Percentiles rank a stretch among this genome's conserved stretches.
Conservation (phyloP, 2,329 filamentous ascomycete species). For the Trichoderma polysporum region DNA sequence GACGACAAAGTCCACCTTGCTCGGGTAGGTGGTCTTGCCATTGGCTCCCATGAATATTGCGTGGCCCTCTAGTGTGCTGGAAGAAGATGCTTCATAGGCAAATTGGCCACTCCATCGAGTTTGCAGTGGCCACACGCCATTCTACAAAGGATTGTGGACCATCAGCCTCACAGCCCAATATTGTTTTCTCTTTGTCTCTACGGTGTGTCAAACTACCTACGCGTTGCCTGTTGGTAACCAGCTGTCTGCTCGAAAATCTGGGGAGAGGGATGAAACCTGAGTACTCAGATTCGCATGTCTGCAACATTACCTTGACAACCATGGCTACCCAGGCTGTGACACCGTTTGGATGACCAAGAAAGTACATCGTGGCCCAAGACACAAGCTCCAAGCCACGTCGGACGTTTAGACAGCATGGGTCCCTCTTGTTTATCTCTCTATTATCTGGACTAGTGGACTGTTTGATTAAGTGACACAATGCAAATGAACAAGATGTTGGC, state of each 20-base stretch:
- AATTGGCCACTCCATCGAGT: neutral
- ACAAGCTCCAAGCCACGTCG: neutral
- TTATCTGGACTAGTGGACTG: neutral
- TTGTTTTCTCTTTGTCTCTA: neutral
- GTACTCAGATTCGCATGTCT: constrained; percentile 3
- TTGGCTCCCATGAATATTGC: constrained; percentile 28
- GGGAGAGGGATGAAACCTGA: neutral
- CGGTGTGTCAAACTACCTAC: neutral
- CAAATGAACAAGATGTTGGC: neutral
- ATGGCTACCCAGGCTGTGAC: constrained; percentile 16
- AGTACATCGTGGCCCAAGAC: neutral
- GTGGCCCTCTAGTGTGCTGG: neutral
- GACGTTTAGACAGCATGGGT: neutral
- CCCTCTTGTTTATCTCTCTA: neutral
- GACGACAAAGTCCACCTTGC: constrained; percentile 25
- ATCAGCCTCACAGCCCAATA: neutral
- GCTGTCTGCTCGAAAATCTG: neutral
- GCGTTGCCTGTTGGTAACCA: neutral
- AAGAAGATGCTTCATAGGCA: neutral
- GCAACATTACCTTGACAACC: constrained; percentile 16
- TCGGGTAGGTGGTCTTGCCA: constrained; percentile 33
- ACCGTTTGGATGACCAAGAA: constrained; percentile 5
- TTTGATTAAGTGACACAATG: neutral
- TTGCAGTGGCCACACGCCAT: neutral
- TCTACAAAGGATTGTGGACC: neutral